Percentiles rank a stretch among this genome's conserved stretches.
These are phyloP conservation scores for Candolleomyces aberdarensis DNA, from an alignment of 768 basidiomycete genomes.

Conservation along the genomic window DNA sequence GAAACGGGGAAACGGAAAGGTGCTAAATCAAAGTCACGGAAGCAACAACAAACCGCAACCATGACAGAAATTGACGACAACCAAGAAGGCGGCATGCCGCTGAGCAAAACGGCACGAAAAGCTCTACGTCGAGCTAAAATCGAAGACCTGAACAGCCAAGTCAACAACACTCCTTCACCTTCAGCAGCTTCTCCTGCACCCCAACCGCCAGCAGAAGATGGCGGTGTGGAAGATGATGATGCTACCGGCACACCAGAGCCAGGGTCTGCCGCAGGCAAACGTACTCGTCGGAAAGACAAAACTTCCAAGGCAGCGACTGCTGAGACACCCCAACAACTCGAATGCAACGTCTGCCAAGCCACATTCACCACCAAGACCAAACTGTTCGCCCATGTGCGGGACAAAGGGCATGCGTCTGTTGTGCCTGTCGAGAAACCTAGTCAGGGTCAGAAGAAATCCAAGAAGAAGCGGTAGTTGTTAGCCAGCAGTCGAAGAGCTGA, in stretches of 20 bases:
- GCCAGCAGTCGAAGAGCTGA: too few relatives aligned
- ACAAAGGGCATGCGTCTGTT: slow-evolving; percentile 67
- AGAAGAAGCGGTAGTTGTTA: slow-evolving; percentile 27
- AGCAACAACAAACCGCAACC: not conserved
- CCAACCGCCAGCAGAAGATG: not conserved
- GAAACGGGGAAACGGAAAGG: not conserved
- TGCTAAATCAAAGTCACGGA: not conserved
- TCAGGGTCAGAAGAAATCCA: slow-evolving; percentile 28
- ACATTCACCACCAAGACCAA: slow-evolving; percentile 67
- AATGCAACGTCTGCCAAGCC: slow-evolving; percentile 69
- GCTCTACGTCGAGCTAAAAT: slow-evolving; percentile 9
- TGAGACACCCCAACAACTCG: slow-evolving; percentile 24
- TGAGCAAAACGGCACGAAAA: slow-evolving; percentile 12
- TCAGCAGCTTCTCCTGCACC: slow-evolving; percentile 5
- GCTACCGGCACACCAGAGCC: not conserved
- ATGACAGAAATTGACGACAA: not conserved
- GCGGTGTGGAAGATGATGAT: not conserved
- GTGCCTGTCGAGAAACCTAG: slow-evolving; percentile 21
- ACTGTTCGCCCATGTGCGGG: slow-evolving; percentile 69
- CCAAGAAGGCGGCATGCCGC: slow-evolving; percentile 1
- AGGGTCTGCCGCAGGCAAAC: not conserved
- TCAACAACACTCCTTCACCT: slow-evolving; percentile 1
- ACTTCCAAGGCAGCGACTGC: not conserved
- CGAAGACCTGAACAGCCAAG: not conserved
- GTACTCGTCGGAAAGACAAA: not conserved